Conservation (phyloP, 305 asterid species). For the Fraxinus xanthoxyloides region DNA sequence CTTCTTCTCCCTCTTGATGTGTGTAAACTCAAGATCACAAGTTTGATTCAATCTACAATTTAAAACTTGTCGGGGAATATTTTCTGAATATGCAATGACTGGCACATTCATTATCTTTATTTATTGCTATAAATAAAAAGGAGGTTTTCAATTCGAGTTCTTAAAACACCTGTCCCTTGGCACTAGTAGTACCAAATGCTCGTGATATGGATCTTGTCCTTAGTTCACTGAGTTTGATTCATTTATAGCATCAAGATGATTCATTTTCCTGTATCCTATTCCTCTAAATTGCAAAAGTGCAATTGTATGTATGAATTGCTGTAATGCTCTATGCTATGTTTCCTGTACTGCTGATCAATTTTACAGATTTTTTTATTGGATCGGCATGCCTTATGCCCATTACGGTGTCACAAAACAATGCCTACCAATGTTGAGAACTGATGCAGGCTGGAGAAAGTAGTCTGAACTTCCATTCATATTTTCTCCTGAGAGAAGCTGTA, state of each 20-base stretch:
- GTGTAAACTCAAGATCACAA: neutral
- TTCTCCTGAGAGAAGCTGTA: neutral
- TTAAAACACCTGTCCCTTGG: neutral
- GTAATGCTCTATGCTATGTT: neutral
- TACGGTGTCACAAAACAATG: neutral
- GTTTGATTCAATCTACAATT: neutral
- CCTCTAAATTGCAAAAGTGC: neutral
- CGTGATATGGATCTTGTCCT: neutral
- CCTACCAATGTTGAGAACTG: neutral
- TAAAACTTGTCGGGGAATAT: neutral
- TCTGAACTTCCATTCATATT: neutral
- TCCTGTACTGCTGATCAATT: neutral
- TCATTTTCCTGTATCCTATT: neutral
- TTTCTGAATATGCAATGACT: neutral
- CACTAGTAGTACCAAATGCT: neutral
- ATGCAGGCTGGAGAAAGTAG: neutral
- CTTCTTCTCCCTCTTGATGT: neutral
- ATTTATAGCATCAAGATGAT: neutral
- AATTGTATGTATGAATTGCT: neutral
- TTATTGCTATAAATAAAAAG: neutral
- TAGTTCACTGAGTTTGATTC: neutral
- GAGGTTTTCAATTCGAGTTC: neutral
- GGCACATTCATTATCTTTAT: neutral
- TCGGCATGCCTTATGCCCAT: neutral
- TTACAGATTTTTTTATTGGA: neutral